Conservation (phyloP, 1,284 basidiomycete species). For the Trichosporon asahii region DNA sequence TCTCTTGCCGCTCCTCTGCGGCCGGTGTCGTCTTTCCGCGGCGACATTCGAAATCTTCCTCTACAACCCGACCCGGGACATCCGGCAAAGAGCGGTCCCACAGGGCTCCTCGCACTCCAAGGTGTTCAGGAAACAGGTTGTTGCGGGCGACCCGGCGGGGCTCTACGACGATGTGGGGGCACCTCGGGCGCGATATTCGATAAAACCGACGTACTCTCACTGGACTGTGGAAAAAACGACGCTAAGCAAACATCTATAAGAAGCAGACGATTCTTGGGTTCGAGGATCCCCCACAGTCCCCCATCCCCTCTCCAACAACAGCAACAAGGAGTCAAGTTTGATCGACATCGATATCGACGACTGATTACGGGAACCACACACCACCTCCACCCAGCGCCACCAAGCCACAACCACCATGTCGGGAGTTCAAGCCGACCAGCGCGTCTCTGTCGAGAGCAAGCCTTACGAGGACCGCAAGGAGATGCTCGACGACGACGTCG, state of each 20-base stretch:
- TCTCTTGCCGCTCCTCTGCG: background rate
- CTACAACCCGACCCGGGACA: background rate
- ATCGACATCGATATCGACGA: background rate
- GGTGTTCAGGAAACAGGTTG: background rate
- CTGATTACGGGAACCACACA: background rate
- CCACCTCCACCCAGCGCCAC: background rate
- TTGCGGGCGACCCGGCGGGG: constrained; percentile 7
- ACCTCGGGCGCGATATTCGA: background rate
- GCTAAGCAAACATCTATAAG: background rate
- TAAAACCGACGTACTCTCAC: background rate
- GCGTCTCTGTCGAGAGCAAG: constrained; percentile 8
- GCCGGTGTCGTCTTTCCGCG: background rate
- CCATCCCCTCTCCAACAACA: background rate
- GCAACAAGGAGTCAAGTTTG: background rate
- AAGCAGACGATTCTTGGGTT: background rate
- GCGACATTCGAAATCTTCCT: background rate
- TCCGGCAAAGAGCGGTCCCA: constrained; percentile 2
- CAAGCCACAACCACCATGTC: constrained; percentile 5
- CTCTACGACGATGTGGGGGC: constrained; percentile 1
- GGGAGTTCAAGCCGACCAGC: background rate
- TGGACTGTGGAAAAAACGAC: background rate
- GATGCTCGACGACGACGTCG: constrained; percentile 9
- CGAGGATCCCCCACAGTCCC: background rate
- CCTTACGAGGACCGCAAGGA: background rate
- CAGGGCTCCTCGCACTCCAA: background rate